Evolutionary conservation across 2,329 filamentous ascomycete genomes (phyloP).

Genomic region (Epichloe sibirici): DNA sequence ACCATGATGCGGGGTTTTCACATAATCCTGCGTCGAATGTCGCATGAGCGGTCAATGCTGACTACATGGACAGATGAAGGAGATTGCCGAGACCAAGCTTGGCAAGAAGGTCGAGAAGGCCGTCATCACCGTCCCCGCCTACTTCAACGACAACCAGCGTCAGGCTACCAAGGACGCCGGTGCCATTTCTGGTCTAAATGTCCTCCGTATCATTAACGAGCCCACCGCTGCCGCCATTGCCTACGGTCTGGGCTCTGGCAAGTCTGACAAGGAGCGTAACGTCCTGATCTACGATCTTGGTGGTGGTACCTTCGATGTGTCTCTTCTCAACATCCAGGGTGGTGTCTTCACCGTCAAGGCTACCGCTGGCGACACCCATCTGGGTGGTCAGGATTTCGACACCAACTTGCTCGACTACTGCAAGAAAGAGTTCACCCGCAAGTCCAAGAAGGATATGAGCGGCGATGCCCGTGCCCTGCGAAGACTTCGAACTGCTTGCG

Average conservation of each 20-base stretch:
- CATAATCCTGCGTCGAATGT: background rate
- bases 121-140: constrained; percentile 95
- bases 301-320: constrained; percentile 99
- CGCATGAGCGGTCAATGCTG: constrained; percentile 5
- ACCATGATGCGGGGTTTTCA: background rate
- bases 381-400: constrained; percentile 94
- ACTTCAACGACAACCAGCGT: constrained; percentile 99
- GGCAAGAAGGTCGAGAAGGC: constrained; percentile 99
- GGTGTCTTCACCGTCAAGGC: constrained; percentile 99
- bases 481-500: constrained; percentile 92
- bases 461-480: constrained; percentile 85
- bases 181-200: constrained; percentile 93
- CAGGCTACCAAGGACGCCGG: constrained; percentile 99
- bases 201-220: constrained; percentile 99
- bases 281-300: constrained; percentile 99
- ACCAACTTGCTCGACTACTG: constrained; percentile 92
- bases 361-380: constrained; percentile 91
- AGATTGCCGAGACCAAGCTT: constrained; percentile 95
- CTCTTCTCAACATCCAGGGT: constrained; percentile 95
- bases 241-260: constrained; percentile 91
- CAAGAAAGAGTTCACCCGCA: constrained; percentile 81
- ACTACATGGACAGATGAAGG: constrained; percentile 67
- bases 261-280: constrained; percentile 95
- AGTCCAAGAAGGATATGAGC: constrained; percentile 65
- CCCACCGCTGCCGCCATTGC: constrained; percentile 96